These are phyloP conservation scores for Crithidia fasciculata DNA, from an alignment of 208 protist genomes.

Conservation along the genomic window DNA sequence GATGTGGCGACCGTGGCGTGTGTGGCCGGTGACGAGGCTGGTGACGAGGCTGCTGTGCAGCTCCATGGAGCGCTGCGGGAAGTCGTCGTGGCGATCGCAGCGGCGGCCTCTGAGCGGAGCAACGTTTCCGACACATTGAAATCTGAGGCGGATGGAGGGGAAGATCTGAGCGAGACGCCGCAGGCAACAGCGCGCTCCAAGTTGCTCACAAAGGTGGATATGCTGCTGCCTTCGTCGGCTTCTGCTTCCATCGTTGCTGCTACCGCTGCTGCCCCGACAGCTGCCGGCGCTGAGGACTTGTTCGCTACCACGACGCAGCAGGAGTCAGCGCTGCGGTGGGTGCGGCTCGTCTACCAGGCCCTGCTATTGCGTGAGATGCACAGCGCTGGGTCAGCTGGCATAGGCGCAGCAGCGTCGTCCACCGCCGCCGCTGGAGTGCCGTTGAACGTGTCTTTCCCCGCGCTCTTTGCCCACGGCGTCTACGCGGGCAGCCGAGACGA, in stretches of 20 bases:
- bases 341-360: slow-evolving; percentile 34
- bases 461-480: slow-evolving; percentile 74
- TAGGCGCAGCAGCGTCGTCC: neutral
- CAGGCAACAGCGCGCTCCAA: no score
- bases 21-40: neutral
- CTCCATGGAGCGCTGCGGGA: slow-evolving; percentile 1
- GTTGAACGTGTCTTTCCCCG: slow-evolving; percentile 37
- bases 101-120: neutral
- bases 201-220: neutral
- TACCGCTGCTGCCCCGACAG: neutral
- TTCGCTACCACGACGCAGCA: slow-evolving; percentile 19
- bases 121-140: neutral
- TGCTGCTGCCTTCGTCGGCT: neutral
- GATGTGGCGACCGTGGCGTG: slow-evolving; percentile 17
- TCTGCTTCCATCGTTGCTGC: no score
- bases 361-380: slow-evolving; percentile 35
- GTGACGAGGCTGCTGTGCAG: neutral
- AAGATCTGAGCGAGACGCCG: no score
- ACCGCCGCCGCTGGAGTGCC: slow-evolving; percentile 12
- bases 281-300: neutral
- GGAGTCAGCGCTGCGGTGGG: slow-evolving; percentile 32
- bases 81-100: neutral
- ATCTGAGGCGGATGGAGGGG: neutral
- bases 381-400: neutral
- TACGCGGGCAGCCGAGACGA: slow-evolving; percentile 64